These are phyloP conservation scores for Lichtheimia ramosa DNA, from an alignment of 371 early-diverging fungal genomes.

Conservation along the genomic window DNA sequence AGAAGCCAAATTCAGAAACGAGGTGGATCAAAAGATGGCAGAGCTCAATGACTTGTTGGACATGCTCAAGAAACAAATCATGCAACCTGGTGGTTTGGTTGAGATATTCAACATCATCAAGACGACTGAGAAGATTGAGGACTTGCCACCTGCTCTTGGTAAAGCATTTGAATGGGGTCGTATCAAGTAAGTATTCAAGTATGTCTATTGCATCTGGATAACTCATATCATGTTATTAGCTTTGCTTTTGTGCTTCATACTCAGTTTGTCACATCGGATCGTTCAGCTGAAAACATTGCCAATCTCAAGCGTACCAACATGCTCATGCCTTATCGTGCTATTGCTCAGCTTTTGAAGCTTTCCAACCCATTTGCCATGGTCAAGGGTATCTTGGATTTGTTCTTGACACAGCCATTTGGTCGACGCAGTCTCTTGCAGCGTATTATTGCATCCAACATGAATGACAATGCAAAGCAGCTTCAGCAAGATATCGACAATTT, in stretches of 20 bases:
- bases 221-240: conserved; percentile 15
- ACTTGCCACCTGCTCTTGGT: conserved; percentile 49
- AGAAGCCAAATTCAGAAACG: conserved; percentile 36
- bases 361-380: conserved; percentile 63
- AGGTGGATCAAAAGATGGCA: conserved; percentile 46
- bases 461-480: conserved; percentile 47
- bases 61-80: conserved; percentile 47
- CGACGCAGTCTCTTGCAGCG: conserved; percentile 55
- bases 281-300: conserved; percentile 48
- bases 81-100: conserved; percentile 46
- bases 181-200: conserved; percentile 33
- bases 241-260: conserved; percentile 61
- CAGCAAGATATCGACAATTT: conserved; percentile 46
- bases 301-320: conserved; percentile 56
- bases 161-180: conserved; percentile 60
- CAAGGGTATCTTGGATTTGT: conserved; percentile 59
- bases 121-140: conserved; percentile 33
- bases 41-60: conserved; percentile 47
- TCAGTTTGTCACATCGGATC: conserved; percentile 55
- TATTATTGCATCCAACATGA: conserved; percentile 50
- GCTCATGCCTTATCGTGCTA: conserved; percentile 56
- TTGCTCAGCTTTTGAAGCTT: conserved; percentile 51
- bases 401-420: conserved; percentile 63
- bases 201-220: not conserved
- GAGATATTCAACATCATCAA: conserved; percentile 41